Evolutionary conservation across 805 yeast genomes (phyloP).

Genomic region (Saturnispora quitensis): DNA sequence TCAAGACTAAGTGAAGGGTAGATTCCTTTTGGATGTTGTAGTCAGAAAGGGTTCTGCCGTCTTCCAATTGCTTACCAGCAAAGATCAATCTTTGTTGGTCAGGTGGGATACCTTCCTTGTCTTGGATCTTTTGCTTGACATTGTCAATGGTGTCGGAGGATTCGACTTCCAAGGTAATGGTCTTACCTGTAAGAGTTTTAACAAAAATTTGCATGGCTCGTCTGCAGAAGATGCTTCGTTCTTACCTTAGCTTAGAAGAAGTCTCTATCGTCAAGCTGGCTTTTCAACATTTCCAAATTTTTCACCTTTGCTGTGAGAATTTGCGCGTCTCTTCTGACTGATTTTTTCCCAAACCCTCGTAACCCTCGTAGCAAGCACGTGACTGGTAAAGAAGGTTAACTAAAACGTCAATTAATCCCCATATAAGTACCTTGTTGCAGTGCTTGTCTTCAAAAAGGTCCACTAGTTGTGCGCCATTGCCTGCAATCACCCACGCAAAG

Average conservation of each 20-base stretch:
- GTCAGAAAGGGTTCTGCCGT: constrained; percentile 92
- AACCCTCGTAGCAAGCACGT: constrained; percentile 8
- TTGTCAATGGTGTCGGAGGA: constrained; percentile 96
- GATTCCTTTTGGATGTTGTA: constrained; percentile 99
- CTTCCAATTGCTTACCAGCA: constrained; percentile 96
- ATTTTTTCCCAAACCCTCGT: neutral
- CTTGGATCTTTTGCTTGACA: constrained; percentile 94
- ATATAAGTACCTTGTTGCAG: neutral
- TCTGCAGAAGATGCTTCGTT: constrained; percentile 67
- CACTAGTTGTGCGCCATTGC: neutral
- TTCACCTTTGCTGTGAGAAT: neutral
- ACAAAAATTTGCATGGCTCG: constrained; percentile 67
- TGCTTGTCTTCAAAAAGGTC: neutral
- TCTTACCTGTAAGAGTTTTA: constrained; percentile 54
- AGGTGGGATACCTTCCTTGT: constrained; percentile 96
- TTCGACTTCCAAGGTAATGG: constrained; percentile 88
- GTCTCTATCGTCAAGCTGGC: no score
- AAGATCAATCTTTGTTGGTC: constrained; percentile 96
- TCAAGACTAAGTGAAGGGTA: constrained; percentile 88
- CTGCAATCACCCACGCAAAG: neutral
- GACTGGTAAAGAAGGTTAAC: neutral
- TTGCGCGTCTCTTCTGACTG: neutral
- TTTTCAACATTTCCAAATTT: neutral
- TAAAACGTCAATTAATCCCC: neutral
- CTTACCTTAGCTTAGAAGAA: constrained; percentile 28